Conservation (phyloP, 176 grass and related monocot species). For the Avena eriantha region DNA sequence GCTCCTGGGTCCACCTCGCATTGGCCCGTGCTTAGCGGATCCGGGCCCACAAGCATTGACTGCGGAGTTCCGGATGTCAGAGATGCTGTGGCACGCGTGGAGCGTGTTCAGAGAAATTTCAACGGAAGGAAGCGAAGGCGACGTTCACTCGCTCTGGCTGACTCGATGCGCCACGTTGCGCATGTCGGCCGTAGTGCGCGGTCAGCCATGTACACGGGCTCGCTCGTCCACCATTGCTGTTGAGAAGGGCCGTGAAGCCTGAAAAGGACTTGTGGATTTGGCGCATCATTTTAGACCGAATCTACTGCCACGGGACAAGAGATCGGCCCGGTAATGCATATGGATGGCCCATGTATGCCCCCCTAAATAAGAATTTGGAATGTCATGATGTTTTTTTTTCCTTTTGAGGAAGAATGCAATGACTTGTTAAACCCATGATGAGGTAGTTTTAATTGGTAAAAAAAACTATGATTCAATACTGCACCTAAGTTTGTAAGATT, state of each 20-base stretch:
- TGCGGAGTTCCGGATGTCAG: neutral
- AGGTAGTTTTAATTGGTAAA: too few relatives aligned
- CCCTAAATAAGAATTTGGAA: too few relatives aligned
- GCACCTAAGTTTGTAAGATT: too few relatives aligned
- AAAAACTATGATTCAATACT: too few relatives aligned
- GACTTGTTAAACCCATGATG: too few relatives aligned
- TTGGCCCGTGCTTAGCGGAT: neutral
- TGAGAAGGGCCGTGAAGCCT: neutral
- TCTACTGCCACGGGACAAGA: neutral
- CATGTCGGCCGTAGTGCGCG: neutral
- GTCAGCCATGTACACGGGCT: neutral
- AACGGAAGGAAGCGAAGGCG: neutral
- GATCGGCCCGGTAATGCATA: neutral
- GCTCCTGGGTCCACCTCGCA: too few relatives aligned
- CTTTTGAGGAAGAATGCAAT: too few relatives aligned
- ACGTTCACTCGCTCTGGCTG: neutral
- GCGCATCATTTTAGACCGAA: neutral
- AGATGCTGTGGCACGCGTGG: neutral
- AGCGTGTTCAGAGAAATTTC: neutral
- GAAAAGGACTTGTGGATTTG: neutral
- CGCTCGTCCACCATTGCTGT: neutral
- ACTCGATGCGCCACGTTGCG: constrained; percentile 23
- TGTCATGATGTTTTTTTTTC: too few relatives aligned
- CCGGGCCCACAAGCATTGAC: constrained; percentile 25
- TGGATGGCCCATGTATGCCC: neutral